Percentiles rank a stretch among this genome's conserved stretches.
phyloP scores from a whole-genome alignment of 345 rosid genomes.

The Melaleuca quinquenervia region DNA sequence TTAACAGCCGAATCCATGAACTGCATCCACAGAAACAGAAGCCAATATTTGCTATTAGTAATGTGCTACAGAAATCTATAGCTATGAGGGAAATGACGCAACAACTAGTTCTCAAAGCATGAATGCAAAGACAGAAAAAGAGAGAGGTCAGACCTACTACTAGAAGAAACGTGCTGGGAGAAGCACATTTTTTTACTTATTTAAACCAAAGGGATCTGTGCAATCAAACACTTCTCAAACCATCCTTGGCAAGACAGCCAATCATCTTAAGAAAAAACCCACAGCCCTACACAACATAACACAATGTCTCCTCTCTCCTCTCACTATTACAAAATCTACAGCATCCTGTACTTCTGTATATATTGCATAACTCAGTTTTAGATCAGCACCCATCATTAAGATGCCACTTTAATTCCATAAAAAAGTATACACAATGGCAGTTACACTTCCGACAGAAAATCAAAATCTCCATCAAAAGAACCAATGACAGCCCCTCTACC shows the following conservation, averaged over 20 bases:
- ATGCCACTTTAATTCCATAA: not conserved
- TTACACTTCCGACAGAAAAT: not conserved
- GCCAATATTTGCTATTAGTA: not conserved
- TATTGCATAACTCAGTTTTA: not conserved
- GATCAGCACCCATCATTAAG: not conserved
- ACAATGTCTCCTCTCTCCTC: not conserved
- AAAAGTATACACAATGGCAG: not conserved
- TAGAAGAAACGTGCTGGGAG: not conserved
- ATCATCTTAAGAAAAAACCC: not conserved
- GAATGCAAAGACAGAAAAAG: not conserved
- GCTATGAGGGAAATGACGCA: not conserved
- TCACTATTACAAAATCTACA: not conserved
- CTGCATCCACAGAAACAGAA: constrained; percentile 27
- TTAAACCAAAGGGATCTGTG: not conserved
- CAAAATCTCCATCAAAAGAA: not conserved
- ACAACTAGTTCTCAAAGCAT: not conserved
- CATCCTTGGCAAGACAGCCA: not conserved
- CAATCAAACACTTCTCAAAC: not conserved
- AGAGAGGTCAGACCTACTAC: not conserved
- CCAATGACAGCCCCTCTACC: not conserved
- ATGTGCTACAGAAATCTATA: not conserved
- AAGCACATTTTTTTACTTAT: not conserved
- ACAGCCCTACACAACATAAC: not conserved
- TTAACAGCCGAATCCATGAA: constrained; percentile 80
- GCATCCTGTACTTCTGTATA: not conserved